Conservation (phyloP, 106 monocot species). For the Acorus gramineus region DNA sequence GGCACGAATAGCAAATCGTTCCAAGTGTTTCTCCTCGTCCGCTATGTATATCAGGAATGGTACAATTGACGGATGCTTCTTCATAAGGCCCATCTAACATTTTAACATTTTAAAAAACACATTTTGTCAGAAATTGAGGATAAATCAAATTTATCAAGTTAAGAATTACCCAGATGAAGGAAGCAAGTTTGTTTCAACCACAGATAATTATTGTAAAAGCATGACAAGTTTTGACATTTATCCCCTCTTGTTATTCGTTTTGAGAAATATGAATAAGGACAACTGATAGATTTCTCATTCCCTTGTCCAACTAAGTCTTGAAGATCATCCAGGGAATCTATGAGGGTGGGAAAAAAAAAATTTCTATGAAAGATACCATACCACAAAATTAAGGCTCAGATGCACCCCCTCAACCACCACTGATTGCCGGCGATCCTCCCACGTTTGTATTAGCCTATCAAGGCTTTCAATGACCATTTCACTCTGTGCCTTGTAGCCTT, state of each 20-base stretch:
- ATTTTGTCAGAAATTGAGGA: background rate
- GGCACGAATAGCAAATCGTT: background rate
- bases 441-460: background rate
- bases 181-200: background rate
- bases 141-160: background rate
- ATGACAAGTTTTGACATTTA: too few species aligned
- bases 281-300: background rate
- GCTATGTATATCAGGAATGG: conserved; percentile 1
- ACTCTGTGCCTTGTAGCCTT: conserved; percentile 5
- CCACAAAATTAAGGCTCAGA: conserved; percentile 1
- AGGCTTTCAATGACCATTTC: conserved; percentile 7
- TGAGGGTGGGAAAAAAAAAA: background rate
- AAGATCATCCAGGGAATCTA: background rate
- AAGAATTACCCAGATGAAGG: background rate
- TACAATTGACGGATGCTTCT: conserved; percentile 2
- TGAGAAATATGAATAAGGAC: too few species aligned
- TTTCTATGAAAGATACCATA: background rate
- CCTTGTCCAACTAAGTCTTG: background rate
- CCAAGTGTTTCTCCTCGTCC: background rate
- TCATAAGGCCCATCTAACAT: background rate
- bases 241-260: background rate
- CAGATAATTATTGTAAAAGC: too few species aligned
- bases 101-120: background rate
- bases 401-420: conserved; percentile 5
- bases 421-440: conserved; percentile 2